Evolutionary conservation across 345 rosid genomes (phyloP), one percentile per base, ranked within the genome.

Genomic region (Eutrema japonicum): DNA sequence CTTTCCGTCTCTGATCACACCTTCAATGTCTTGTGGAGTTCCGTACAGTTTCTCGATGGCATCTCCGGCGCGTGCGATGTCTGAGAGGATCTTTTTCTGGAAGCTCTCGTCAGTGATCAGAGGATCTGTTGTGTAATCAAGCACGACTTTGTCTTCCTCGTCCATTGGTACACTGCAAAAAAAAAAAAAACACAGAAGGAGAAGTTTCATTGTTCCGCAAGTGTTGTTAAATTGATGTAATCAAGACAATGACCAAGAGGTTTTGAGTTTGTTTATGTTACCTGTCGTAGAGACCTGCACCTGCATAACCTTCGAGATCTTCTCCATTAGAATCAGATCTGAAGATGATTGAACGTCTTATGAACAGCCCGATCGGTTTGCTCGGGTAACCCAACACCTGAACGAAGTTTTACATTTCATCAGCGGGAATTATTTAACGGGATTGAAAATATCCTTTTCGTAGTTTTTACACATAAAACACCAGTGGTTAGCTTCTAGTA

Each of bases 251-350:
- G 68, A 48, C 7, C 7, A 11, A 54, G 36, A 64, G 54, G 27
- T 61, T 60, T 22, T 51, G 40, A 32, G 45, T 48, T 16, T 58
- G 13, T 40, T 22, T 41, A 30, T 41, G 48, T 83, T 88, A 95
- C 99, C 99, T 95, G 76, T 95, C 99, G 43, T 95, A 95, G 76
- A 95, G 97, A 36, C 99, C 99, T 49, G 99, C 99, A 78, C 99
- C 99, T 43, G 99, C 99, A 83, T 95, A 95, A 41, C 99, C 99
- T 83, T 92, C 97, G 0, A 95, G 87, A 81, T 95, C 99, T 83
- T 95, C 99, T 58, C 99, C 99, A 14, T 95, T 95, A 16, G 99
- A 95, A 79, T 95, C 99, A 7, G 99, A 95, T 48, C 99, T 83
- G 77, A 92, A 90, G 72, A 95, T 95, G 68, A 95, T 86, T 18